Evolutionary conservation across 179 eudicot species (phyloP).

Genomic region (Beta corolliflora): DNA sequence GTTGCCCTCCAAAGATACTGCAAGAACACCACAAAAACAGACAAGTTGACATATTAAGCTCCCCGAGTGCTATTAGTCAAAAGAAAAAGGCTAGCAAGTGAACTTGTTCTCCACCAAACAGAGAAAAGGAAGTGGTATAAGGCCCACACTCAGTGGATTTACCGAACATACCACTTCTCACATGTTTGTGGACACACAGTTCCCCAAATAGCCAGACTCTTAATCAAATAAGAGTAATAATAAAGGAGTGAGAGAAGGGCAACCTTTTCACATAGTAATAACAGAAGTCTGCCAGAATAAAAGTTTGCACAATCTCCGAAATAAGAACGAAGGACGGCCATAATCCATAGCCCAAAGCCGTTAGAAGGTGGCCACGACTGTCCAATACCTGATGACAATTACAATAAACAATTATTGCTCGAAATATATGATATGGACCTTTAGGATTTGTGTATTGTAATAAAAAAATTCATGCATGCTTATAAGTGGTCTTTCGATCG

Average conservation of each 20-base stretch:
- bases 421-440: neutral
- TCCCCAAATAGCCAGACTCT: neutral
- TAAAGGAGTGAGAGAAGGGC: neutral
- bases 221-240: neutral
- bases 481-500: neutral
- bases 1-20: conserved; percentile 85
- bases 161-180: too few species aligned
- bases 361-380: conserved; percentile 69
- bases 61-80: neutral
- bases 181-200: too few species aligned
- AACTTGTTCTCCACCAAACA: neutral
- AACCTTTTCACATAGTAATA: conserved; percentile 82
- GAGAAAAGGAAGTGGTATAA: neutral
- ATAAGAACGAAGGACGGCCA: conserved; percentile 85
- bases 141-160: too few species aligned
- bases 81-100: too few species aligned
- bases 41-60: neutral
- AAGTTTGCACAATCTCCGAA: conserved; percentile 80
- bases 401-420: neutral
- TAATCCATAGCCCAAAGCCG: conserved; percentile 73
- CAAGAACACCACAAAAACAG: conserved; percentile 7
- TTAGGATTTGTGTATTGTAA: neutral
- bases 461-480: neutral
- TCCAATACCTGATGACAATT: conserved; percentile 61
- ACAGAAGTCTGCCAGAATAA: conserved; percentile 79